Evolutionary conservation across 1,284 basidiomycete species (phyloP).

Genomic region (Kwoniella shivajii): DNA sequence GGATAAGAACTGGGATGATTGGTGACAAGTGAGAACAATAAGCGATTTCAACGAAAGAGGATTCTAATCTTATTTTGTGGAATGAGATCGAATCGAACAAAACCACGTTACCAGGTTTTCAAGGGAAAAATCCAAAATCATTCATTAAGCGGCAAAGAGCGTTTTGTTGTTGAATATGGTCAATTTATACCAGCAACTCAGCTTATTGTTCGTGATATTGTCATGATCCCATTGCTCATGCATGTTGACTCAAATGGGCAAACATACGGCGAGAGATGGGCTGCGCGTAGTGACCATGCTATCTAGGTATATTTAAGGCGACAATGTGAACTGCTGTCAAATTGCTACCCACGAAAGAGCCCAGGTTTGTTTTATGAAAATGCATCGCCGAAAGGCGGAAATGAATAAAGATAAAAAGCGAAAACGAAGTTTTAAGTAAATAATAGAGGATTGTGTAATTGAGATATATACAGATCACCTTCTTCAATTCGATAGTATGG

Average conservation of each 20-base stretch:
- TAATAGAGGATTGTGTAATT: neutral
- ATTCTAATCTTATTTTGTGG: neutral
- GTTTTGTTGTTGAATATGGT: no score
- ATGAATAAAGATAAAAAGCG: conserved; percentile 19
- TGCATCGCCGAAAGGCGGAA: conserved; percentile 19
- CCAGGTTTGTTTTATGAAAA: neutral
- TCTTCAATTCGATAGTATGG: neutral
- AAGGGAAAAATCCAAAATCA: neutral
- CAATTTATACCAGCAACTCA: no score
- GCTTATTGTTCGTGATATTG: no score
- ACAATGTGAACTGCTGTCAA: no score
- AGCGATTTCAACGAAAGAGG: no score
- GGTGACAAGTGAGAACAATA: no score
- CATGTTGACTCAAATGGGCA: no score
- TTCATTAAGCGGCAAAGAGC: neutral
- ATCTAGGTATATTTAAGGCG: no score
- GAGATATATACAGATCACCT: neutral
- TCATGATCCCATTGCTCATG: no score
- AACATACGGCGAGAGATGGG: no score
- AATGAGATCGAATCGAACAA: neutral
- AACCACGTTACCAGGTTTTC: neutral
- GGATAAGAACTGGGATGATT: neutral
- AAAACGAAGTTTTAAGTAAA: conserved; percentile 22
- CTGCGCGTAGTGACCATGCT: no score
- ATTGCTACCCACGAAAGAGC: no score